A percentile compares a stretch with the other conserved stretches of the same genome.
phyloP scores from a whole-genome alignment of 2,329 filamentous ascomycete genomes.

The Trichoderma sp. region DNA sequence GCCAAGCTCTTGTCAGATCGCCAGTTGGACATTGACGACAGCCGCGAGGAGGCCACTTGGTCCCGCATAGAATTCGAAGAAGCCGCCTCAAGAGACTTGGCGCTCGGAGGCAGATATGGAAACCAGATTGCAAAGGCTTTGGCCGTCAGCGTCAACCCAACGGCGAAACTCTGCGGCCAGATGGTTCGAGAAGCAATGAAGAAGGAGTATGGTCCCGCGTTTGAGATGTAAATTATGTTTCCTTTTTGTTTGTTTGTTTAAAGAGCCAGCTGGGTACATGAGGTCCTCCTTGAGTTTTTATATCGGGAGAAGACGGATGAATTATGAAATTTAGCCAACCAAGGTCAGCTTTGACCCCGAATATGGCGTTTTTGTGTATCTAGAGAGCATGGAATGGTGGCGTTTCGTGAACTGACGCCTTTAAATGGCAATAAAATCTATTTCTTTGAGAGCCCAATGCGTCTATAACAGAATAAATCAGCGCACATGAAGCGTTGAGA shows the following conservation, averaged over 20 bases:
- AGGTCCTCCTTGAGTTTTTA: not conserved
- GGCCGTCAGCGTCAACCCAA: constrained; percentile 65
- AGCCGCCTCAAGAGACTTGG: constrained; percentile 61
- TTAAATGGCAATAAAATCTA: constrained; percentile 12
- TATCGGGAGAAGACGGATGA: not conserved
- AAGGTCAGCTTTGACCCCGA: not conserved
- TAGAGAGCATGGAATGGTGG: not conserved
- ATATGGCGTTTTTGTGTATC: constrained; percentile 1
- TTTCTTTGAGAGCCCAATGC: constrained; percentile 31
- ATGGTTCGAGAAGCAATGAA: constrained; percentile 69
- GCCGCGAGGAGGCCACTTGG: constrained; percentile 50
- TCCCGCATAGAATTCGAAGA: constrained; percentile 57
- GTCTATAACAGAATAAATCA: constrained; percentile 28
- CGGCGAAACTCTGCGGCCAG: constrained; percentile 66
- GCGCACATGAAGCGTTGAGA: not conserved
- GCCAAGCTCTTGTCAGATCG: constrained; percentile 47
- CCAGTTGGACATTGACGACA: constrained; percentile 39
- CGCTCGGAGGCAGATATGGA: constrained; percentile 62
- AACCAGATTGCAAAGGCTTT: constrained; percentile 64
- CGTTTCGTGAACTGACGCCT: not conserved
- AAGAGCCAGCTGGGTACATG: not conserved
- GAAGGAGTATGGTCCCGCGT: constrained; percentile 61
- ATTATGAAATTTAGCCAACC: not conserved
- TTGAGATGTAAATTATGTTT: constrained; percentile 34
- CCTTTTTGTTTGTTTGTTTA: not conserved